Evolutionary conservation across 768 basidiomycete genomes (phyloP), one percentile per base, ranked within the genome.

Genomic region (Suillus spraguei): DNA sequence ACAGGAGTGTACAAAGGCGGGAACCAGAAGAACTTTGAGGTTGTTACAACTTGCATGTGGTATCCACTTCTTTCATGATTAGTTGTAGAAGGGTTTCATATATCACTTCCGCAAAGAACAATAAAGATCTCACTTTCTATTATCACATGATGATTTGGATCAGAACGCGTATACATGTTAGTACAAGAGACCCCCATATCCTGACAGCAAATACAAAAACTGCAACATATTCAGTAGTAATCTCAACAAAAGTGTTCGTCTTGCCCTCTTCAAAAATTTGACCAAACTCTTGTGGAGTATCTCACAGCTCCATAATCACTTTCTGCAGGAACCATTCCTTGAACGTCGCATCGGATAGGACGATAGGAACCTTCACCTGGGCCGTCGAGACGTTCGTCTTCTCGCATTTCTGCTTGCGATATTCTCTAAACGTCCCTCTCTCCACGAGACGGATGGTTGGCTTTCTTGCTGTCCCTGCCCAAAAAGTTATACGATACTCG

Each of bases 281-380:
- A 47, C 13, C 11, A 28, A 16, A 17, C 24, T 28, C 49, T 32
- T 50, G 46, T 14, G 13, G 13, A 14, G 1, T 14, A 24, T 13
- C 36, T 63, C 24, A 63, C 32, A 60, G 17, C 50, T 64, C 65
- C 14, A 17, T 11, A 24, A 56, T 42, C 14, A 64, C 49, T 32
- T 44, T 60, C 17, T 56, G 58, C 22, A 49, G 35, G 47, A 66
- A 22, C 65, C 65, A 66, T n/a, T 61, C 47, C 32, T 46, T 38
- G n/a, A 54, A n/a, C 5, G 14, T 22, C 20, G 35, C 8, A 16
- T 64, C 63, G 24, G 46, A 46, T 17, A 64, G 44, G 5, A 66
- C 54, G 11, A 59, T 54, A 3, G 65, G 56, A 16, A 66, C 56
- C 46, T 64, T 64, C 42, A 52, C 53, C 22, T 62, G 63, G 35